phyloP scores from a whole-genome alignment of 306 rosid species.

The Carpinus fangiana region DNA sequence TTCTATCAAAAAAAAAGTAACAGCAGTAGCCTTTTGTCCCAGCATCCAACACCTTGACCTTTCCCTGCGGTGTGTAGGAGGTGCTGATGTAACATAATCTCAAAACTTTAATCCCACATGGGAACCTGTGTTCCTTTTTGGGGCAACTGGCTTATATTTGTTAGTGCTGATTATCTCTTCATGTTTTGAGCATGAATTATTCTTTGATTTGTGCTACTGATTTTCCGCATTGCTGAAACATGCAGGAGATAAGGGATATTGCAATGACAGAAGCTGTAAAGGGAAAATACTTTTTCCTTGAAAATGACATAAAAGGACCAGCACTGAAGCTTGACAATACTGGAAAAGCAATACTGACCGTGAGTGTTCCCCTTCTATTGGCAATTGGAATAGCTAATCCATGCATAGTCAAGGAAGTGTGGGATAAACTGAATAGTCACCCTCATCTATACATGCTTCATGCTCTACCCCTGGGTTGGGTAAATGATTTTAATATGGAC shows the following conservation, averaged over 20 bases:
- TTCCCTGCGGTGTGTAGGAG: not conserved
- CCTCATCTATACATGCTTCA: not conserved
- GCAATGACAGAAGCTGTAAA: conserved; percentile 65
- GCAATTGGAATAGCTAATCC: not conserved
- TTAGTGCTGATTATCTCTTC: conserved; percentile 4
- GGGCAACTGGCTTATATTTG: not conserved
- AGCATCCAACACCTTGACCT: not conserved
- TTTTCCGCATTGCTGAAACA: conserved; percentile 19
- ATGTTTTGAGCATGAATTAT: not conserved
- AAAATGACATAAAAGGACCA: conserved; percentile 81
- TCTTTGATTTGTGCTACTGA: not conserved
- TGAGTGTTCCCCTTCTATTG: conserved; percentile 34
- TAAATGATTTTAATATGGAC: not conserved
- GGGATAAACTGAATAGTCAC: not conserved
- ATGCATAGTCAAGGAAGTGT: not conserved
- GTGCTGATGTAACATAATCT: not conserved
- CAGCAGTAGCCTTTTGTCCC: not conserved
- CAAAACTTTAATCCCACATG: not conserved
- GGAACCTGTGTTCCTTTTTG: not conserved
- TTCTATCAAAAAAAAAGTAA: not conserved
- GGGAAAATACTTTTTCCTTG: conserved; percentile 86
- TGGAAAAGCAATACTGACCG: conserved; percentile 88
- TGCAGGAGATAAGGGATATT: conserved; percentile 87
- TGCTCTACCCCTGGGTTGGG: not conserved
- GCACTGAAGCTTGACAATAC: conserved; percentile 83